Conservation (phyloP, 2,329 filamentous ascomycete genomes). For the Xylaria sp. region DNA sequence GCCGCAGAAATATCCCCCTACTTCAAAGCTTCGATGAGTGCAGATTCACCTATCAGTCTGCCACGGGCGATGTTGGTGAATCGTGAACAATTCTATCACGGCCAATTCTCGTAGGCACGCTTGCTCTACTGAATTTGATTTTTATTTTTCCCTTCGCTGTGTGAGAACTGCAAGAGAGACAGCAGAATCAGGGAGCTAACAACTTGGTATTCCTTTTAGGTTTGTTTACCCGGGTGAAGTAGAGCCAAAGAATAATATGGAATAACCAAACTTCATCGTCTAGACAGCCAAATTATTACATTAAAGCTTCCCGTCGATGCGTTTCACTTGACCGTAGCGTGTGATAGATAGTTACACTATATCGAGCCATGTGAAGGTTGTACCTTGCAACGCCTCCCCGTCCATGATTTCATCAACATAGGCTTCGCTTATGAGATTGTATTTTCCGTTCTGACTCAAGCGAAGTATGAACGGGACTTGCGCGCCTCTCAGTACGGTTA, state of each 20-base stretch:
- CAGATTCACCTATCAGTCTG: constrained; percentile 60
- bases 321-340: too few relatives aligned
- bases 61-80: constrained; percentile 57
- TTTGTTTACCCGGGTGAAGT: too few relatives aligned
- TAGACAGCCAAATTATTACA: too few relatives aligned
- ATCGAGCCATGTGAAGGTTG: constrained; percentile 13
- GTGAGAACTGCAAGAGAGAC: too few relatives aligned
- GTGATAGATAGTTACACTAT: constrained; percentile 3
- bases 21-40: constrained; percentile 46
- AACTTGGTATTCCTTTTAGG: too few relatives aligned
- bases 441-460: constrained; percentile 6
- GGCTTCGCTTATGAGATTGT: constrained; percentile 25
- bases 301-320: too few relatives aligned
- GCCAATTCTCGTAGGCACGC: too few relatives aligned
- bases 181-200: too few relatives aligned
- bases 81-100: constrained; percentile 47
- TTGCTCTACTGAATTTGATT: too few relatives aligned
- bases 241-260: too few relatives aligned
- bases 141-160: too few relatives aligned
- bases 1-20: constrained; percentile 44
- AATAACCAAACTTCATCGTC: too few relatives aligned
- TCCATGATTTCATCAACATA: constrained; percentile 32
- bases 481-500: constrained; percentile 24
- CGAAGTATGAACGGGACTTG: constrained; percentile 30
- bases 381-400: constrained; percentile 19